These are phyloP conservation scores for Nemophila menziesii DNA, from an alignment of 257 asterid genomes.

Conservation along the genomic window DNA sequence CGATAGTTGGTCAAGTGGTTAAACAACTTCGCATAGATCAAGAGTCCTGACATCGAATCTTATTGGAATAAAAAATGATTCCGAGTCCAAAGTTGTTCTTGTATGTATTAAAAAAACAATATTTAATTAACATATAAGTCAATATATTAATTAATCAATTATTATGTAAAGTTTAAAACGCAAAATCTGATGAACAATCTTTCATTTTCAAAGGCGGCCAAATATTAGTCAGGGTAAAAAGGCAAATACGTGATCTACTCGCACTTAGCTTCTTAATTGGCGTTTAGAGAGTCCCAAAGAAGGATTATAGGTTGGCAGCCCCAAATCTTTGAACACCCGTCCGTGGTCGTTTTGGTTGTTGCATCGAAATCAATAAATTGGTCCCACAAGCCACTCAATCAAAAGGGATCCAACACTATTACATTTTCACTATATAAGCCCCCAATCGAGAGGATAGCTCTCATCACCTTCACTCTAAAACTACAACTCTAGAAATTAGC, in stretches of 20 bases:
- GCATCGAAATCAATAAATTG: slow-evolving; percentile 5
- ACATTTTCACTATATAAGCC: slow-evolving; percentile 24
- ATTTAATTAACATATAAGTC: too few relatives aligned
- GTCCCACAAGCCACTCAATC: slow-evolving; percentile 24
- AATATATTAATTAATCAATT: too few relatives aligned
- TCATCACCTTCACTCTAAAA: slow-evolving; percentile 4
- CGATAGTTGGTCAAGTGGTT: too few relatives aligned
- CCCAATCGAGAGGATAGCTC: background rate
- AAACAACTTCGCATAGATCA: too few relatives aligned
- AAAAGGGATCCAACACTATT: slow-evolving; percentile 1
- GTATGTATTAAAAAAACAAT: too few relatives aligned
- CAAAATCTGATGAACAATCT: too few relatives aligned
- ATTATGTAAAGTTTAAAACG: too few relatives aligned
- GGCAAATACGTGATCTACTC: slow-evolving; percentile 14
- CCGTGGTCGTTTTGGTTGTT: slow-evolving; percentile 1
- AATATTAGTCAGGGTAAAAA: slow-evolving; percentile 11
- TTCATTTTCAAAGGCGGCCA: slow-evolving; percentile 16
- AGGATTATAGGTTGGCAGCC: background rate
- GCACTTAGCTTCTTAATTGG: slow-evolving; percentile 17
- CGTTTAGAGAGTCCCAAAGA: background rate
- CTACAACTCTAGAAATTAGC: background rate
- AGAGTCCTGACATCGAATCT: too few relatives aligned
- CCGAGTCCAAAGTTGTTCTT: too few relatives aligned
- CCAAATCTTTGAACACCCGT: background rate
- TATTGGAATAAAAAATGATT: too few relatives aligned